Evolutionary conservation across 176 grass and related monocot species (phyloP).

Genomic region (Tuctoria greenei): DNA sequence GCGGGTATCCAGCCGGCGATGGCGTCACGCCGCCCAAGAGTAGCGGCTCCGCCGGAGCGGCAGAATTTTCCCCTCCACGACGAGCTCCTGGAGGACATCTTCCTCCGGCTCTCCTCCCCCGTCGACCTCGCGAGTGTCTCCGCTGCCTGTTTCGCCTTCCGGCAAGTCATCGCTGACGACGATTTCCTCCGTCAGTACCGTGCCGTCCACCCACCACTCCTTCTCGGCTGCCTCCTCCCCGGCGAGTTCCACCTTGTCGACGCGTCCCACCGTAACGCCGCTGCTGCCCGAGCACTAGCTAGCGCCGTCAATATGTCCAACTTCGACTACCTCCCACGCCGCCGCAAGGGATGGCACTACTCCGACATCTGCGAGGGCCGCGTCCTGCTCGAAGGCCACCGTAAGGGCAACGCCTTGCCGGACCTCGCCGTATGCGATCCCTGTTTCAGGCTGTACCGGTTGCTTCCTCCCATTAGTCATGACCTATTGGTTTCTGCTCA

Average conservation of each 20-base stretch:
- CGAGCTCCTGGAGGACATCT: not conserved
- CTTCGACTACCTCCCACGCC: not conserved
- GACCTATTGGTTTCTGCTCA: not conserved
- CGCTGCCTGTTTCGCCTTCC: not conserved
- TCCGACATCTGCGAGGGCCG: not conserved
- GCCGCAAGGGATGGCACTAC: not conserved
- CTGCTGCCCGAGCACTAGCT: not conserved
- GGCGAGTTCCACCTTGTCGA: not conserved
- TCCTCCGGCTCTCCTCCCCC: not conserved
- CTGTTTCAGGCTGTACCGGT: not conserved
- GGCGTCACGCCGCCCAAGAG: not conserved
- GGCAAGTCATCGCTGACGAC: not conserved
- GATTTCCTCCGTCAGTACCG: slow-evolving; percentile 13
- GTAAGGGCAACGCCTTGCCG: not conserved
- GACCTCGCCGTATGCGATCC: slow-evolving; percentile 26
- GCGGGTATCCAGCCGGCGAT: not conserved
- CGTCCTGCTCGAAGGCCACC: too few relatives aligned
- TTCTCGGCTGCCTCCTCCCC: not conserved
- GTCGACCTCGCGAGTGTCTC: not conserved
- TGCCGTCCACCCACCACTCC: not conserved
- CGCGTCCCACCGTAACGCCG: slow-evolving; percentile 2
- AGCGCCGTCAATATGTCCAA: not conserved
- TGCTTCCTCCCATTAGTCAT: slow-evolving; percentile 2
- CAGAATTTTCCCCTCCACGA: too few relatives aligned
- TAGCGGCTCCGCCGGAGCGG: too few relatives aligned